phyloP scores from a whole-genome alignment of 192 early-diverging fungal species.

The Coemansia sp. region DNA sequence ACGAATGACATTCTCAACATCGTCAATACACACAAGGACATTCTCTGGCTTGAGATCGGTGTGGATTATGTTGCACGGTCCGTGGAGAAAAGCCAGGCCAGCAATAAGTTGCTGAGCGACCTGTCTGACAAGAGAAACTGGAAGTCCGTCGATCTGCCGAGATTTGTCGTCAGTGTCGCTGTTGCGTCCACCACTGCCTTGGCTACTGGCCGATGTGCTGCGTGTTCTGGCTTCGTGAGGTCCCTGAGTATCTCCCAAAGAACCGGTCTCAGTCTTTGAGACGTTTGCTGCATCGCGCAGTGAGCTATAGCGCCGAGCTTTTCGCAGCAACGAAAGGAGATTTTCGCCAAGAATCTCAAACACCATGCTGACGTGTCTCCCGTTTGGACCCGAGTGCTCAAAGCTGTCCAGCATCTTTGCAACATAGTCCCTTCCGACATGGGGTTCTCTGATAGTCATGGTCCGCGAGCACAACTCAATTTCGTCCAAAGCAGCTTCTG shows the following conservation, averaged over 20 bases:
- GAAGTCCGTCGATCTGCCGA: constrained; percentile 66
- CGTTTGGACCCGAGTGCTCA: constrained; percentile 84
- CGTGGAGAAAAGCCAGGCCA: constrained; percentile 93
- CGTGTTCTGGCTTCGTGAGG: constrained; percentile 3
- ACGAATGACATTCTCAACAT: constrained; percentile 78
- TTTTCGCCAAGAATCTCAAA: constrained; percentile 98
- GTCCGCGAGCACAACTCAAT: constrained; percentile 89
- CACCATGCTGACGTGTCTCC: constrained; percentile 93
- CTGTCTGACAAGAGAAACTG: constrained; percentile 82
- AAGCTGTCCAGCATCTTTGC: constrained; percentile 93
- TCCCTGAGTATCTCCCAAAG: constrained; percentile 18
- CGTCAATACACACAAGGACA: constrained; percentile 86
- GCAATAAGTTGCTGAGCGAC: constrained; percentile 87
- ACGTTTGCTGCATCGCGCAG: constrained; percentile 30
- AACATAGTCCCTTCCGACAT: constrained; percentile 58
- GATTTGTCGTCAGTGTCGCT: constrained; percentile 17
- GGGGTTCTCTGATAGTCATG: constrained; percentile 50
- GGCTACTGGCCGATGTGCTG: not conserved
- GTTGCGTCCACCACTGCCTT: constrained; percentile 12
- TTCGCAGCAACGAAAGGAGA: constrained; percentile 82
- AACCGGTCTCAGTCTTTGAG: constrained; percentile 20
- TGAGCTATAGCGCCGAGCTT: constrained; percentile 44
- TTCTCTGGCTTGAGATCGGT: constrained; percentile 99
- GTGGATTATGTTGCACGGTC: constrained; percentile 93
- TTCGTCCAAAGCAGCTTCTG: constrained; percentile 94